These are phyloP conservation scores for Bonnemaisonia californica DNA, from an alignment of 31 red algal genomes.

Conservation along the genomic window DNA sequence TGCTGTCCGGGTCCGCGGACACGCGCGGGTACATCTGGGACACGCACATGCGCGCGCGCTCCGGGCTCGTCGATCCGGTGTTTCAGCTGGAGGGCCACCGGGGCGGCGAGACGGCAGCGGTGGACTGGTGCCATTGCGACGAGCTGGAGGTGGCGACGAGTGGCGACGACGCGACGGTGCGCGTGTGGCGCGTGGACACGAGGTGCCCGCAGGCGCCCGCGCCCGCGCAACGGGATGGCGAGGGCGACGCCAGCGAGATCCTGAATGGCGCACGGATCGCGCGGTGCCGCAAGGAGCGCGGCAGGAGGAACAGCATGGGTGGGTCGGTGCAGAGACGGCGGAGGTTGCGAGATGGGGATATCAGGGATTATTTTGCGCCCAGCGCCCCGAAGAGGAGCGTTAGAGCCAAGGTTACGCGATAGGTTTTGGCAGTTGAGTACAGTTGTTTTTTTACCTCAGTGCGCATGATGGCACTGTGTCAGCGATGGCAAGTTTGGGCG, in stretches of 20 bases:
- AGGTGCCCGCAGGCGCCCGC: background rate
- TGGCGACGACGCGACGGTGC: conserved; percentile 68
- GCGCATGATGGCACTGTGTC: too few species aligned
- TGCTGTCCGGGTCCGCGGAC: conserved; percentile 66
- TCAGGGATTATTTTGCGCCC: background rate
- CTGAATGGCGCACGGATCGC: background rate
- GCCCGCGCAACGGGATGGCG: background rate
- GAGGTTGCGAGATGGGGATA: background rate
- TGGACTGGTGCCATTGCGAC: conserved; percentile 72
- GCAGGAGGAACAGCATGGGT: background rate
- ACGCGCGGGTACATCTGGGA: conserved; percentile 77
- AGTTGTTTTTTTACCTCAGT: too few species aligned
- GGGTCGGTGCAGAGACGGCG: background rate
- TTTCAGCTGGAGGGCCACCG: conserved; percentile 58
- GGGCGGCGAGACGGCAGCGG: conserved; percentile 63
- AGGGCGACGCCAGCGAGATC: background rate
- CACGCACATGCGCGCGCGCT: background rate
- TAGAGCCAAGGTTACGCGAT: too few species aligned
- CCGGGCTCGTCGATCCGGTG: conserved; percentile 5
- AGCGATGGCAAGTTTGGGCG: too few species aligned
- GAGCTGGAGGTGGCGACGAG: conserved; percentile 55
- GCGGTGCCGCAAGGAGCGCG: background rate
- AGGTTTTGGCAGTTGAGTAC: too few species aligned
- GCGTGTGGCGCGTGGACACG: conserved; percentile 55
- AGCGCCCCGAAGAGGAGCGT: too few species aligned